Conservation (phyloP, 1,284 basidiomycete genomes). For the Boletus smithii region DNA sequence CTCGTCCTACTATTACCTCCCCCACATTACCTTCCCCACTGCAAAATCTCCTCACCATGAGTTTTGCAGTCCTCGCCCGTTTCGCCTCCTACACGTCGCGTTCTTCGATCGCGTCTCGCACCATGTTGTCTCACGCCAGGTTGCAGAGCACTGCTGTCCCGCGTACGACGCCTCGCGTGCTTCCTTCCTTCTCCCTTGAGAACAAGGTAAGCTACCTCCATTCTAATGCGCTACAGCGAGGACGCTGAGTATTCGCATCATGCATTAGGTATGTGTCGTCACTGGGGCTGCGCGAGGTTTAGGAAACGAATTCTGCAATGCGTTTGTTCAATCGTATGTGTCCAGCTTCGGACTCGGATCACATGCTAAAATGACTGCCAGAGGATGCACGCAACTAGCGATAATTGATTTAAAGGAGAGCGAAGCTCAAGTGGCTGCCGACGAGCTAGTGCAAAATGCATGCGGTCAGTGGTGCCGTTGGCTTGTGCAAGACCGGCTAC, state of each 20-base stretch:
- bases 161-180: constrained; percentile 30
- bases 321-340: constrained; percentile 81
- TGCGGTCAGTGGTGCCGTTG: constrained; percentile 41
- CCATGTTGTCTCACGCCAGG: constrained; percentile 16
- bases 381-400: constrained; percentile 79
- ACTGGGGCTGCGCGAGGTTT: constrained; percentile 94
- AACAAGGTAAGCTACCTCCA: constrained; percentile 49
- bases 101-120: constrained; percentile 15
- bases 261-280: constrained; percentile 77
- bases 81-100: constrained; percentile 20
- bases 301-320: constrained; percentile 85
- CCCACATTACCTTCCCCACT: constrained; percentile 12
- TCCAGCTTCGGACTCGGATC: neutral
- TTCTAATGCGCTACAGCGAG: neutral
- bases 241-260: neutral
- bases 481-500: constrained; percentile 19
- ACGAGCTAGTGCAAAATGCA: constrained; percentile 63
- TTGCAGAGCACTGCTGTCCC: constrained; percentile 25
- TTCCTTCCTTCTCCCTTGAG: constrained; percentile 66
- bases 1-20: constrained; percentile 4
- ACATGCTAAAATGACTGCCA: constrained; percentile 27
- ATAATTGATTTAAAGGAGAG: constrained; percentile 81
- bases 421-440: constrained; percentile 70
- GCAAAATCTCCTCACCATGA: constrained; percentile 25
- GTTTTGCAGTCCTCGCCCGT: constrained; percentile 23